These are phyloP conservation scores for Kodamaea kakaduensis DNA, from an alignment of 805 yeast genomes.

Conservation along the genomic window DNA sequence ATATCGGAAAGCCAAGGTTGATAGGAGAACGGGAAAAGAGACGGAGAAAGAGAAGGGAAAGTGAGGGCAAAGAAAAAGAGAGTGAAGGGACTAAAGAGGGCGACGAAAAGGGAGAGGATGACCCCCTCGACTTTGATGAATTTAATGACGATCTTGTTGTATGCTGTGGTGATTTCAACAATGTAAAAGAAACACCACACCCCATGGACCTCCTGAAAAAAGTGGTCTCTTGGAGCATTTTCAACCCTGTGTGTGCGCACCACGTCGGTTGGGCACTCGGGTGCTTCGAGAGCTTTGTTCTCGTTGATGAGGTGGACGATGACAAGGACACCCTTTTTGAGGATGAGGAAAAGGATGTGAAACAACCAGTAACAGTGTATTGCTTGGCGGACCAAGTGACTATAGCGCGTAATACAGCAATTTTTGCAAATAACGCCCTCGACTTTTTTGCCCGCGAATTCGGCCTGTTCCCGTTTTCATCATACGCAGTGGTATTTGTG, in stretches of 20 bases:
- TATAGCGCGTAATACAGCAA: conserved; percentile 64
- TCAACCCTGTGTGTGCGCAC: conserved; percentile 87
- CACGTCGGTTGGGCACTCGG: conserved; percentile 96
- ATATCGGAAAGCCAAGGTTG: conserved; percentile 51
- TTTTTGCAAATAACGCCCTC: conserved; percentile 72
- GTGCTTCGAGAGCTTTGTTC: conserved; percentile 63
- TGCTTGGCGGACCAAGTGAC: conserved; percentile 56
- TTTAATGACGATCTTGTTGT: conserved; percentile 53
- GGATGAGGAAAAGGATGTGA: conserved; percentile 29
- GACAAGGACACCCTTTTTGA: conserved; percentile 31
- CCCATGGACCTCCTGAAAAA: conserved; percentile 73
- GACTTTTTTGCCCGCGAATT: conserved; percentile 83
- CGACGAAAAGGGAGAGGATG: too few relatives aligned
- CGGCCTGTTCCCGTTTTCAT: conserved; percentile 88
- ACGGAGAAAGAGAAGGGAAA: conserved; percentile 12
- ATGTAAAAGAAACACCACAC: conserved; percentile 68
- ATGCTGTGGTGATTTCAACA: conserved; percentile 66
- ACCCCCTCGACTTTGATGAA: too few relatives aligned
- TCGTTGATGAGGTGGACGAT: conserved; percentile 40
- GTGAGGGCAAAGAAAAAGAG: conserved; percentile 15
- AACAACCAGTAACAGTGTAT: conserved; percentile 50
- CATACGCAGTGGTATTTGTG: conserved; percentile 74
- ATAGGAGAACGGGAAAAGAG: conserved; percentile 33
- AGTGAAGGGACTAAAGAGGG: conserved; percentile 34
- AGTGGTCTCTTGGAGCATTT: conserved; percentile 64